Evolutionary conservation across 2,329 filamentous ascomycete genomes (phyloP), one percentile per base, ranked within the genome.

Genomic region (Tolypocladium amazonense): DNA sequence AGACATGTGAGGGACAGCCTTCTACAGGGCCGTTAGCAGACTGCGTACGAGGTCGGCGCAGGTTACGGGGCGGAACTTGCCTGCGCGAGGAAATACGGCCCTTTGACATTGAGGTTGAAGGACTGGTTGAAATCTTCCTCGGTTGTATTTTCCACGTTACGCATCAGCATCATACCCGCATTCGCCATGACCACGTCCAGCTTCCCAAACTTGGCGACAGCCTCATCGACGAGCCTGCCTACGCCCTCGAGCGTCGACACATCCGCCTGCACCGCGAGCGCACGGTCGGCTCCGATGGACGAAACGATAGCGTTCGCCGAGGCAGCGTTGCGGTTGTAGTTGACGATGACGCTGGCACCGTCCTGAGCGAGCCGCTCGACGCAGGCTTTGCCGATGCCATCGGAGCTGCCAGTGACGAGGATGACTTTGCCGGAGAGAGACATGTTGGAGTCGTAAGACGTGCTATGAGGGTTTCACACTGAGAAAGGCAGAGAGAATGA

Each of bases 101-200:
- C 82, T 67, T 84, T 85, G 59, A 85, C 81, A 66, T 85, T 85
- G 41, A 84, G 61, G 50, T 70, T 71, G 64, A 81, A 82, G 3
- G 70, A 71, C 9, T 61, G 62, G 63, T 84, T 81, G 65, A 80
- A 86, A 62, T 78, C 74, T 9, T 71, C 74, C 66, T 84, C 80
- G 0, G 75, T 81, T 1, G 77, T 76, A 27, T 72, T 65, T 39
- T 78, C 76, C 18, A 86, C 71, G 56, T 77, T 75, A n/a, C 72
- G 75, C 71, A 82, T 76, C 2, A 72, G 72, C 70, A 84, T 72
- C 4, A 79, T 66, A 0, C 78, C 85, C 0, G 84, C 83, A 62
- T 83, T 85, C 2, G 79, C 74, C 54, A 87, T 73, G 3, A 87
- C 62, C 43, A 86, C 77, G 71, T 88, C 84, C 63, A 88, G 80